Percentiles rank a stretch among this genome's conserved stretches.
Conservation (phyloP, 148 eudicot species). For the Rhododendron mucronatum region DNA sequence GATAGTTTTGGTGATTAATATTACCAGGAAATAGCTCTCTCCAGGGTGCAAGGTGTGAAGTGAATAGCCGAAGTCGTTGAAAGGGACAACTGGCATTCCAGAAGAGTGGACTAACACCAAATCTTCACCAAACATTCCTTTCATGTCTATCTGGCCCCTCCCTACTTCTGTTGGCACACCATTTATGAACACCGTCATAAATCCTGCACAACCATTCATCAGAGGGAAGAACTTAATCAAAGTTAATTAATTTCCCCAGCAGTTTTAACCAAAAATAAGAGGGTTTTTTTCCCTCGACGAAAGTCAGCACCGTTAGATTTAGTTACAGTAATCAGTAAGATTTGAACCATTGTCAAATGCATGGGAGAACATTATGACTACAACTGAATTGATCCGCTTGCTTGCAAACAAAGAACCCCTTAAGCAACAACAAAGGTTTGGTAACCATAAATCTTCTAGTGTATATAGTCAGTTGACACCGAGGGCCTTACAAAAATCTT, state of each 20-base stretch:
- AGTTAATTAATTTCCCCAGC: not conserved
- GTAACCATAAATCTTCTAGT: too few species aligned
- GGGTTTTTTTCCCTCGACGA: too few species aligned
- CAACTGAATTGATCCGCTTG: too few species aligned
- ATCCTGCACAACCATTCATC: slow-evolving; percentile 41
- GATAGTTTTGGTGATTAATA: not conserved
- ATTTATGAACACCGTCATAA: slow-evolving; percentile 71
- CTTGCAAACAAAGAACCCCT: too few species aligned
- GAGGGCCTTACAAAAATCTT: too few species aligned
- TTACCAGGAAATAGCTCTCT: slow-evolving; percentile 87
- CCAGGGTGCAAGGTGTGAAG: slow-evolving; percentile 72
- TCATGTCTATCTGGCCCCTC: slow-evolving; percentile 63
- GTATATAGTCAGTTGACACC: too few species aligned
- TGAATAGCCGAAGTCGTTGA: slow-evolving; percentile 57
- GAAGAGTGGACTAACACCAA: slow-evolving; percentile 60
- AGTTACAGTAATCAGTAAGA: too few species aligned
- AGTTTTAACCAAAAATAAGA: not conserved
- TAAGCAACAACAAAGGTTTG: too few species aligned
- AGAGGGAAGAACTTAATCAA: not conserved
- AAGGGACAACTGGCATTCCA: slow-evolving; percentile 53
- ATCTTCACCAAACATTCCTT: slow-evolving; percentile 68
- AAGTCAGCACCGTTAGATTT: too few species aligned
- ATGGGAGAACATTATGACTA: too few species aligned
- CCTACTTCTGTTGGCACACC: slow-evolving; percentile 75
- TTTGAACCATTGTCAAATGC: too few species aligned